Base-by-base conservation (phyloP, 2,329 filamentous ascomycete genomes). In the Venturiaceae sp. region DNA sequence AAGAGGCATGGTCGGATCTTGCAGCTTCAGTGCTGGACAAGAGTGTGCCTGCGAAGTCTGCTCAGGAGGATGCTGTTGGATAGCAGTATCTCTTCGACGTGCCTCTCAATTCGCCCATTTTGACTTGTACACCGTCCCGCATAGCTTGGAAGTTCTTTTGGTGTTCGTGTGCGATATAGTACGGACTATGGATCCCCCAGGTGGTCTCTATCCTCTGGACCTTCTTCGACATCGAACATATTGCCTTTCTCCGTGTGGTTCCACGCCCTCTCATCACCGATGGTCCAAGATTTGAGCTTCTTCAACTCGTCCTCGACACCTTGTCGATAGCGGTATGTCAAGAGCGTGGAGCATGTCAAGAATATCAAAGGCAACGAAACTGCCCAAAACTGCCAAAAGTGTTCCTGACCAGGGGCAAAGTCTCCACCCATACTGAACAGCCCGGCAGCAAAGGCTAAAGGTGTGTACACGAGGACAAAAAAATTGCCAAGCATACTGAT, bases 21-120 rank as follows among this genome's bases (percentile, higher is more conserved):
- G 23, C 26, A 4, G 13, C 44, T 1, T 7, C 44, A n/a, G 19
- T 30, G 26, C 14, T 28, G 7, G 41, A 13, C 14, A 6, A 47
- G 9, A 14, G 5, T 21, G 14, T 9, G 11, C 11, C 39, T 2
- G n/a, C 3, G 11, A 23, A 21, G 16, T 7, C n/a, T 2, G 14
- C n/a, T 44, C n/a, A 44, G 26, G 26, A 44, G 9, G 39, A 44
- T 3, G 19, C 6, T 44, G 39, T n/a, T n/a, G n/a, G n/a, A n/a
- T n/a, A n/a, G n/a, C 86, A 97, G 73, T 96, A 90, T 77, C 78
- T 95, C 50, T 99, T 94, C 74, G 91, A 97, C n/a, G n/a, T n/a
- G n/a, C n/a, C n/a, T n/a, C n/a, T n/a, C n/a, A n/a, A n/a, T n/a
- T n/a, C n/a, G n/a, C n/a, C n/a, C n/a, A n/a, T n/a, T n/a, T n/a